Conservation (phyloP, 768 basidiomycete species). For the Phlebiopsis flavidoalba region DNA sequence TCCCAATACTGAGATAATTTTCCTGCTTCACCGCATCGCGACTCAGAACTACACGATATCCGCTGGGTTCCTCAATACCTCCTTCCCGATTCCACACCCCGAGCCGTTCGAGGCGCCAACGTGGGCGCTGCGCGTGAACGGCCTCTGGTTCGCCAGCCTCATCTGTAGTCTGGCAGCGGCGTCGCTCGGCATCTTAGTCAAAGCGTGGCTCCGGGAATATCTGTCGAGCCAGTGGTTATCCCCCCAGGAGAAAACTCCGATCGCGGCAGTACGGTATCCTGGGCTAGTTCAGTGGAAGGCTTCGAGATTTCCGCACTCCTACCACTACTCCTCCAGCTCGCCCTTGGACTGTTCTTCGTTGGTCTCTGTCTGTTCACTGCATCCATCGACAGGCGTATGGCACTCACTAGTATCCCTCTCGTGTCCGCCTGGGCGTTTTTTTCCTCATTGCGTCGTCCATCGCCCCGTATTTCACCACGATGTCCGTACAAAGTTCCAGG, state of each 20-base stretch:
- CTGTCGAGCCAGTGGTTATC: neutral
- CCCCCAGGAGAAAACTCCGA: neutral
- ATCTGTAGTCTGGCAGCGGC: neutral
- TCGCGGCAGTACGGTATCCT: neutral
- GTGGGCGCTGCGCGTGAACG: neutral
- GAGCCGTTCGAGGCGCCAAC: no score
- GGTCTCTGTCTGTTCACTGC: neutral
- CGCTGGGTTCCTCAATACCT: neutral
- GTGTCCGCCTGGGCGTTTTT: neutral
- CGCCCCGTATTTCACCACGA: slow-evolving; percentile 1
- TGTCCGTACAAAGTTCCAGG: slow-evolving; percentile 7
- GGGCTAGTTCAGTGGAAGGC: neutral
- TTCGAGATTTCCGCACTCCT: neutral
- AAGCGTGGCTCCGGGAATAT: slow-evolving; percentile 2
- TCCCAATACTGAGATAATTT: neutral
- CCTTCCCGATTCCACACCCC: neutral
- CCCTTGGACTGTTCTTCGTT: neutral
- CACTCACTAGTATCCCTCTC: neutral
- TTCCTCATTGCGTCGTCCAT: neutral
- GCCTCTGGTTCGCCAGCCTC: neutral
- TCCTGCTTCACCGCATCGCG: neutral
- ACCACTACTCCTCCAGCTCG: neutral
- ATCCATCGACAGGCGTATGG: neutral
- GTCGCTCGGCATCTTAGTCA: neutral
- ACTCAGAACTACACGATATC: neutral